Percentiles rank a stretch among this genome's conserved stretches.
phyloP scores from a whole-genome alignment of 1,139 yeast species.

The Citeromyces siamensis region DNA sequence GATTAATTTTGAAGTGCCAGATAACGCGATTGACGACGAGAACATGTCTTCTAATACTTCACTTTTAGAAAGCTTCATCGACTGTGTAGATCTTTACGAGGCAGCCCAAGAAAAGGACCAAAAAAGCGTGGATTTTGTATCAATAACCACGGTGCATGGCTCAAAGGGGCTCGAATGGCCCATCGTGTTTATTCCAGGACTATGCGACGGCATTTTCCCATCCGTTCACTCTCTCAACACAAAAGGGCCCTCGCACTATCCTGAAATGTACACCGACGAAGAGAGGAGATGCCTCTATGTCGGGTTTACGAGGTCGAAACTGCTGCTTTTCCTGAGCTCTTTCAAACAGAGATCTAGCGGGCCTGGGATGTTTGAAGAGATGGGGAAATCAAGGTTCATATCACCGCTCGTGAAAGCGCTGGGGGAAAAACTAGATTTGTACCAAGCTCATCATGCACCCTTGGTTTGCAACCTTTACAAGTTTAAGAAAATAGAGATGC shows the following conservation, averaged over 20 bases:
- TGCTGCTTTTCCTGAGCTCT: slow-evolving; percentile 4
- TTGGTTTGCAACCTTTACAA: neutral
- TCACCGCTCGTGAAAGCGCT: neutral
- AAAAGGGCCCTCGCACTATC: slow-evolving; percentile 10
- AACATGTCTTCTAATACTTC: slow-evolving; percentile 13
- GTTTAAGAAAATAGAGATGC: neutral
- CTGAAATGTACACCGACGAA: slow-evolving; percentile 32
- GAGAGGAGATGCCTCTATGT: slow-evolving; percentile 82
- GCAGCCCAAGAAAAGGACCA: slow-evolving; percentile 9
- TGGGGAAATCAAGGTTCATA: neutral
- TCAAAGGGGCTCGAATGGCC: slow-evolving; percentile 69
- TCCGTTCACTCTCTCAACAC: slow-evolving; percentile 13
- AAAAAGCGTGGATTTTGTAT: slow-evolving; percentile 19
- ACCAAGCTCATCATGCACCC: neutral
- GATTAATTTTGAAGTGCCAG: slow-evolving; percentile 13
- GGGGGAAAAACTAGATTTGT: neutral
- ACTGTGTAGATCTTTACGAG: slow-evolving; percentile 48
- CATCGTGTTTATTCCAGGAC: slow-evolving; percentile 59
- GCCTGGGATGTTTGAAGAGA: slow-evolving; percentile 3
- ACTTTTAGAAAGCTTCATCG: slow-evolving; percentile 38
- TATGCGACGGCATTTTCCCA: slow-evolving; percentile 35
- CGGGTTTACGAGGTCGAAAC: slow-evolving; percentile 75
- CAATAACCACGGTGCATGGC: slow-evolving; percentile 37
- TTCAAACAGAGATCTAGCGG: slow-evolving; percentile 4
- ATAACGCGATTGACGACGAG: slow-evolving; percentile 9